phyloP scores from a whole-genome alignment of 305 asterid species.

The Fraxinus nigra region DNA sequence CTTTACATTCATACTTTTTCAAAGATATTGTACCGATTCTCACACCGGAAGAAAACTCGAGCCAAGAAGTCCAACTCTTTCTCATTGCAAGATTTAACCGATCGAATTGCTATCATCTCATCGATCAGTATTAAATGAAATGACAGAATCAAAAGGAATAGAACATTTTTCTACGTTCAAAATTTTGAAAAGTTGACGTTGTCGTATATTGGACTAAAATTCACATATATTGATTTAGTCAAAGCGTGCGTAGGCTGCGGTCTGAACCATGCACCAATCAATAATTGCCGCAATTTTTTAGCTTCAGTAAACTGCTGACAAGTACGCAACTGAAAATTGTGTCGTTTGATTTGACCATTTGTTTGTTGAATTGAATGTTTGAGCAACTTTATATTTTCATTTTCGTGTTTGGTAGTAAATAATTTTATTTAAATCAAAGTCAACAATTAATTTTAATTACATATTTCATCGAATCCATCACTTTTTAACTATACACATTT shows the following conservation, averaged over 20 bases:
- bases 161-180: slow-evolving; percentile 26
- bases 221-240: neutral
- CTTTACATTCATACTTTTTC: too few relatives aligned
- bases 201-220: slow-evolving; percentile 4
- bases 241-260: neutral
- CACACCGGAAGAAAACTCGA: neutral
- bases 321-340: neutral
- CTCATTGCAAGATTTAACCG: neutral
- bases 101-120: neutral
- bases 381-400: too few relatives aligned
- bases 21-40: neutral
- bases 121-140: neutral
- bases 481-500: too few relatives aligned
- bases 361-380: neutral
- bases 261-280: neutral
- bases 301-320: neutral
- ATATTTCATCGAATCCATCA: too few relatives aligned
- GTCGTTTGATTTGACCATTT: neutral
- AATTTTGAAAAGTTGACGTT: slow-evolving; percentile 9
- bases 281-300: neutral
- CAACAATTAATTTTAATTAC: too few relatives aligned
- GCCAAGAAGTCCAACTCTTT: neutral
- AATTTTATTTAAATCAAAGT: too few relatives aligned
- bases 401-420: too few relatives aligned
- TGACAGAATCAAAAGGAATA: neutral